Evolutionary conservation across 2,329 filamentous ascomycete species (phyloP).

Genomic region (Diplocarpon mali): DNA sequence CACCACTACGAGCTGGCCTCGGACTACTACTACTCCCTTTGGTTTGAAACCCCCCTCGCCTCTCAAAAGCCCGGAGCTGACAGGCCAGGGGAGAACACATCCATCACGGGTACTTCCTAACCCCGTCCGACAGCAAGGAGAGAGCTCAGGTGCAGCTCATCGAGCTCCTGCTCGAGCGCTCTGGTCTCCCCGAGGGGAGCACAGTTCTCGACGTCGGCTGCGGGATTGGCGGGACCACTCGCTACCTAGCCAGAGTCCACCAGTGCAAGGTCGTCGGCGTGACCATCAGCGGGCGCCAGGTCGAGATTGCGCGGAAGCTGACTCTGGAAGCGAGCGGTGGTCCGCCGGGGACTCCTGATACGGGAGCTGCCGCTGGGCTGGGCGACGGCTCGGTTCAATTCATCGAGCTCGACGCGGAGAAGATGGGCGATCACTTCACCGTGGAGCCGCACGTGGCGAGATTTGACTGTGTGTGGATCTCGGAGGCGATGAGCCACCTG

Average conservation of each 20-base stretch:
- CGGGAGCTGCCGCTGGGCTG: conserved; percentile 14
- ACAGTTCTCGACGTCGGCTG: conserved; percentile 45
- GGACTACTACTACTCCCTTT: conserved; percentile 50
- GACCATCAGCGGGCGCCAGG: conserved; percentile 48
- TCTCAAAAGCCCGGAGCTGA: background rate
- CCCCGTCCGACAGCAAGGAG: conserved; percentile 42
- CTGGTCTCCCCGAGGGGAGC: conserved; percentile 28
- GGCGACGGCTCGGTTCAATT: conserved; percentile 40
- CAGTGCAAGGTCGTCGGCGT: conserved; percentile 46
- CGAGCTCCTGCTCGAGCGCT: conserved; percentile 40
- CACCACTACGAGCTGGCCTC: conserved; percentile 50
- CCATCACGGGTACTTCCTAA: conserved; percentile 50
- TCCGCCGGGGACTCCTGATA: background rate
- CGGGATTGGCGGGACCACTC: conserved; percentile 28
- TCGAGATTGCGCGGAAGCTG: conserved; percentile 44
- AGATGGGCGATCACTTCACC: conserved; percentile 42
- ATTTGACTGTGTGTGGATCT: conserved; percentile 52
- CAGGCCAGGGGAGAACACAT: conserved; percentile 47
- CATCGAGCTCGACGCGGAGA: conserved; percentile 49
- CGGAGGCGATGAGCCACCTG: conserved; percentile 49
- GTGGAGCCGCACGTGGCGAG: conserved; percentile 22
- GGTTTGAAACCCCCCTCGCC: conserved; percentile 30
- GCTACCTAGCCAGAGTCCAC: conserved; percentile 41
- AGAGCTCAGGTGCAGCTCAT: conserved; percentile 47
- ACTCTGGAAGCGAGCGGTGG: conserved; percentile 29